Base-by-base conservation (phyloP, 1,139 yeast genomes). In the Candida anutae region DNA sequence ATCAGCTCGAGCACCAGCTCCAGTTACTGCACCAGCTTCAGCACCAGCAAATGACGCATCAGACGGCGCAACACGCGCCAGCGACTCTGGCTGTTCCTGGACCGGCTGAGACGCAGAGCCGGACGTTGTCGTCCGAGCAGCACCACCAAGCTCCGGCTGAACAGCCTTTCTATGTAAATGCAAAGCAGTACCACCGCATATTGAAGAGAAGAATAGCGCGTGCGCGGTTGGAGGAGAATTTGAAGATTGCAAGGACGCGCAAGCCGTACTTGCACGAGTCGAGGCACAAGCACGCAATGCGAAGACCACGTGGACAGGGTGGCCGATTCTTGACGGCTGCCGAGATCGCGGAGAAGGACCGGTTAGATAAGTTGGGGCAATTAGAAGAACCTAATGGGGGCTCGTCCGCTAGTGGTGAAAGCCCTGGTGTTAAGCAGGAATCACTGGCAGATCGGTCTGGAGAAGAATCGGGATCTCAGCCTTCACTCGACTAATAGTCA, bases 291-390 rank as follows among this genome's bases (percentile, higher is more conserved):
- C 99, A 93, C 54, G 99, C 99, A 13, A 90, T 93, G 98, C 72
- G 98, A 50, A 74, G 99, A 53, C 98, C 98, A 11, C 74, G 99
- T 45, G 99, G 99, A 16, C 97, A 90, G 56, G 98, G 98, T 17
- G 99, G 99, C 3, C 65, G 98, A 36, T 93, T 93, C 45, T 60
- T 93, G 38, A 90, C 98, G 1, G 96, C 97, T 5, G 94, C 95
- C 4, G 98, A 93, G 50, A 88, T 90, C 35, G 95, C 94, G 15
- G 93, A 87, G 55, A 69, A 75, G 46, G 93, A 80, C 28, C 57
- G 76, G 31, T 55, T 66, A 35, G 77, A 77, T 31, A 65, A 66
- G 39, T 55, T 64, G 43, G 58, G 60, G 41, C 64, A 64, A 35
- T 34, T 58, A 32, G 62, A 60, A 32, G 19, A 17, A n/a, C n/a